These are phyloP conservation scores for Prosopis cineraria DNA, from an alignment of 306 rosid genomes.

Conservation along the genomic window DNA sequence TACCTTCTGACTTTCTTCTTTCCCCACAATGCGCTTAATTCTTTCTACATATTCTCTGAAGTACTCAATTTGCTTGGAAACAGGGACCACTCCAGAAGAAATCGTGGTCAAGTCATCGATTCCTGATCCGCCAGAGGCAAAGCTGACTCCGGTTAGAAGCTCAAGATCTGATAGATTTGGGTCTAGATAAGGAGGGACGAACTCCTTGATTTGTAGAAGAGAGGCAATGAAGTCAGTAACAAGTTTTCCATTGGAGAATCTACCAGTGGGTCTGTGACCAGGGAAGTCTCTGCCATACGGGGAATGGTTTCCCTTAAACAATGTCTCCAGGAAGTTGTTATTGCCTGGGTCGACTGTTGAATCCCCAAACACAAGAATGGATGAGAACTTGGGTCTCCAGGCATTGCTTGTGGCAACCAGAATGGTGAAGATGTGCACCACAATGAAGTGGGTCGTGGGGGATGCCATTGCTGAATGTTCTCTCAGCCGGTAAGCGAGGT, in stretches of 20 bases:
- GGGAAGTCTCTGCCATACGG: constrained; percentile 71
- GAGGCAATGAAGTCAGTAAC: constrained; percentile 62
- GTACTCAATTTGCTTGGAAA: constrained; percentile 50
- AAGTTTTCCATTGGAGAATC: constrained; percentile 69
- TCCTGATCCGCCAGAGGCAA: constrained; percentile 62
- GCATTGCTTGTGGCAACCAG: constrained; percentile 32
- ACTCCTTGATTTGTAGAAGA: constrained; percentile 47
- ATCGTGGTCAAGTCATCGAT: constrained; percentile 51
- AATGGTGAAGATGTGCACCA: constrained; percentile 35
- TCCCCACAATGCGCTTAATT: constrained; percentile 49
- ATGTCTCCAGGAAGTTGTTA: constrained; percentile 57
- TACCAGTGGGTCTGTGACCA: constrained; percentile 55
- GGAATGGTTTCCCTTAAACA: constrained; percentile 46
- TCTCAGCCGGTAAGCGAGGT: neutral
- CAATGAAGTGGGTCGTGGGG: constrained; percentile 18
- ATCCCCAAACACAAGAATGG: constrained; percentile 69
- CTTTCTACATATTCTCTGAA: constrained; percentile 52
- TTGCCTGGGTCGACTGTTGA: constrained; percentile 66
- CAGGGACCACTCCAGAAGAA: constrained; percentile 35
- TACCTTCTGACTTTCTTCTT: constrained; percentile 38
- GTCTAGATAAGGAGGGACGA: constrained; percentile 57
- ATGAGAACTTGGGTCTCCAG: constrained; percentile 42
- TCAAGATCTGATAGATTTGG: constrained; percentile 48
- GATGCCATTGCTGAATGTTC: constrained; percentile 41
- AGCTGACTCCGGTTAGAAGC: constrained; percentile 60